Base-by-base conservation (phyloP, 192 early-diverging fungal genomes). In the Backusella macrospora region DNA sequence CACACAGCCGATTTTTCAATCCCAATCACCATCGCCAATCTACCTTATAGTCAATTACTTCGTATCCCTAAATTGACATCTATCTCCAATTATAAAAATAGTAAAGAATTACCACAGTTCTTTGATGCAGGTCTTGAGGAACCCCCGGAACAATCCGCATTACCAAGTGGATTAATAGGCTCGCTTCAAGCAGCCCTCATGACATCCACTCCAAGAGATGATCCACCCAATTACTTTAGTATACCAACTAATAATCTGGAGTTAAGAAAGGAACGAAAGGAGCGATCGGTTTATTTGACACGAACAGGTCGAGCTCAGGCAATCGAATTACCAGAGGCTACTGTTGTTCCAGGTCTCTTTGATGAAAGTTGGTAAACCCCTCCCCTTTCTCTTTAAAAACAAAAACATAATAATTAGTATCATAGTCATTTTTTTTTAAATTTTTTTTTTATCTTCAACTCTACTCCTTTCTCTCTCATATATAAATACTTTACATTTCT, bases 1-100 rank as follows among this genome's bases (percentile, higher is more conserved):
- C 70, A 84, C 55, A 49, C 64, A 2, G 14, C 68, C 9, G 80
- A 84, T 42, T 76, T 84, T 49, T 63, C 70, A 12, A 81, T 84
- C 37, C 83, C 83, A 6, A 72, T 84, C 5, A 48, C 78, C 14
- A 74, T 84, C 34, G 75, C 81, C n/a, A 80, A 81, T 38, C 49
- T 82, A 12, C 78, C 83, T 0, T 68, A 79, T 65, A 74, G 76
- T 38, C 80, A 82, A 38, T 62, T 82, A 4, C 40, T 76, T 14
- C 76, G 75, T 46, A 70, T 79, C 63, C 67, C 80, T 15, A 37
- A 71, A 5, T 39, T 81, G 1, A 81, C 82, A 0, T 67, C 76
- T 3, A 76, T 76, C 16, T 21, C 64, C 23, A 37, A 23, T 65
- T 81, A 83, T 43, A 59, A 21, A 63, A 37, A 76, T 18, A 73